Evolutionary conservation across 306 rosid genomes (phyloP).

Genomic region (Rosa multiflora): DNA sequence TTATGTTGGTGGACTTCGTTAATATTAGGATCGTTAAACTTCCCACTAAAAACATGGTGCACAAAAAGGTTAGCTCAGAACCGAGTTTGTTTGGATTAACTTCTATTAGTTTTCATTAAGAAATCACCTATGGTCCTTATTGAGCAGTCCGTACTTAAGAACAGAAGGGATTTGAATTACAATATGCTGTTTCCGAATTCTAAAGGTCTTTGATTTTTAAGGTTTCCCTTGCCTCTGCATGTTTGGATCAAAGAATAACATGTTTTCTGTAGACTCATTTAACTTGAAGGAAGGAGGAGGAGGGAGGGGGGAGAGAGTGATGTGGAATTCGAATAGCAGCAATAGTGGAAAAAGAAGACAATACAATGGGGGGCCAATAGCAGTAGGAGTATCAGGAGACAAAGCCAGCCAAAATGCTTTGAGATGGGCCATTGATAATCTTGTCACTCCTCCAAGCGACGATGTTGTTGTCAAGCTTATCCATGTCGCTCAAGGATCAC

Average conservation of each 20-base stretch:
- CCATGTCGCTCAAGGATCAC: conserved; percentile 30
- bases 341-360: neutral
- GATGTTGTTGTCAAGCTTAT: conserved; percentile 21
- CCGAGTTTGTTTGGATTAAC: neutral
- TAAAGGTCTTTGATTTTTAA: neutral
- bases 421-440: conserved; percentile 35
- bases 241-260: neutral
- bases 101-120: neutral
- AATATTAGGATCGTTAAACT: neutral
- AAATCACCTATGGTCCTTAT: neutral
- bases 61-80: neutral
- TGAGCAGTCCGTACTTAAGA: neutral
- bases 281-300: neutral
- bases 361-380: conserved; percentile 20
- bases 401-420: conserved; percentile 34
- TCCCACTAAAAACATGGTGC: neutral
- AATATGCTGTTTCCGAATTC: neutral
- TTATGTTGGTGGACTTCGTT: neutral
- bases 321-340: neutral
- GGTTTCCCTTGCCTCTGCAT: neutral
- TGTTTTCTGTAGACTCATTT: neutral
- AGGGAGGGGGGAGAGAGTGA: neutral
- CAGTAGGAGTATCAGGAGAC: conserved; percentile 32
- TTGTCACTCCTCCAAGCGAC: neutral
- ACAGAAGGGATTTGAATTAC: neutral